Evolutionary conservation across 1,284 basidiomycete genomes (phyloP).

Genomic region (Apiotrichum gamsii): DNA sequence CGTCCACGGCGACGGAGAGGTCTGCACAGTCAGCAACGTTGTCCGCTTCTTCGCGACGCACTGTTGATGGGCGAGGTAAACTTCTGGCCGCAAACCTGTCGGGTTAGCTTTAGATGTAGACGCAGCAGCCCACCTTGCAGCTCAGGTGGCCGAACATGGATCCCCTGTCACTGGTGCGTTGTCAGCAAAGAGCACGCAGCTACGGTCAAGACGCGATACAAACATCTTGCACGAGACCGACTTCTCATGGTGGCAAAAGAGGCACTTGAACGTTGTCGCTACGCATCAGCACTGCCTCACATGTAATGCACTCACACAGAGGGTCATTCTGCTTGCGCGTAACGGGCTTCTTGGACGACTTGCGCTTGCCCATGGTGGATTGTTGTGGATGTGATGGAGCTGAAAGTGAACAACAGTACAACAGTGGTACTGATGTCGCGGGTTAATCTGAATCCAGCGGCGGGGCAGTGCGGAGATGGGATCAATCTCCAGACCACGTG

Average conservation of each 20-base stretch:
- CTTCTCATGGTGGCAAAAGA: constrained; percentile 46
- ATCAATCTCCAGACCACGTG: constrained; percentile 13
- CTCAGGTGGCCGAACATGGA: constrained; percentile 36
- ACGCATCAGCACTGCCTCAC: constrained; percentile 1
- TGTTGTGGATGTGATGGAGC: background rate
- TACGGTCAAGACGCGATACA: constrained; percentile 1
- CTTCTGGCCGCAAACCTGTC: constrained; percentile 34
- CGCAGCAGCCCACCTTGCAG: constrained; percentile 28
- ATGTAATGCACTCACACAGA: constrained; percentile 20
- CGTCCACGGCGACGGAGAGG: constrained; percentile 41
- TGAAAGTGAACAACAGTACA: background rate
- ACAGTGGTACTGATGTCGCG: background rate
- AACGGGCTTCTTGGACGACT: constrained; percentile 41
- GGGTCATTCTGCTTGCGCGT: constrained; percentile 34
- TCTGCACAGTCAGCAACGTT: constrained; percentile 21
- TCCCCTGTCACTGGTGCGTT: constrained; percentile 29
- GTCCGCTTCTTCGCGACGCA: constrained; percentile 10
- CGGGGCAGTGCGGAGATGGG: constrained; percentile 17
- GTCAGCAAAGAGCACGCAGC: constrained; percentile 2
- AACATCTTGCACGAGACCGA: constrained; percentile 40
- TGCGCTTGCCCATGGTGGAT: constrained; percentile 44
- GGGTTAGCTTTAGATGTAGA: no score
- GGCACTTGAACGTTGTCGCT: constrained; percentile 46
- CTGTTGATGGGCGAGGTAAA: constrained; percentile 40
- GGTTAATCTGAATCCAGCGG: background rate